Base-by-base conservation (phyloP, 2,329 filamentous ascomycete genomes). In the Juglanconis sp. region DNA sequence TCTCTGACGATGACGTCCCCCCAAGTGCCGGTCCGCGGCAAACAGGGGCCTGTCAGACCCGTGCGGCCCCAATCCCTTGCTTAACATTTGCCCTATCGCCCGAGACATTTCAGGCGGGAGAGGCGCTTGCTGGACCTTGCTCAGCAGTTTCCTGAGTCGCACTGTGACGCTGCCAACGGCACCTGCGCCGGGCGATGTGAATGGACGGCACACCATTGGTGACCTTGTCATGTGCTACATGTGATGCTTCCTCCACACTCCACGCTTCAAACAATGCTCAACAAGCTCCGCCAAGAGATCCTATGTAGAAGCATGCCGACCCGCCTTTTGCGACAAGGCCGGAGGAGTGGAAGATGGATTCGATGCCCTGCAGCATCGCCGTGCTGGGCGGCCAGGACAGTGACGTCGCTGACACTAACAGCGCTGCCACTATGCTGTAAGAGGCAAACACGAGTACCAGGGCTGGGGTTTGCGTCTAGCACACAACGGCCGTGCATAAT, bases 1-100 rank as follows among this genome's bases (percentile, higher is more conserved):
- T 47, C 17, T 30, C 11, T 31, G 31, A 31, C 13, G 31, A 60
- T 60, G 57, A 60, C 57, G 57, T 60, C 57, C 46, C 7, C 15
- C 15, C 24, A 31, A n/a, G 32, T 46, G 30, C 7, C 17, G 5
- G 40, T 34, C 24, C 32, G 51, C 51, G 36, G 13, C 34, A 24
- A 38, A 50, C 44, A 38, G 30, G 24, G 38, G 32, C 17, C 17
- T 24, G 35, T 49, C 15, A 42, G 11, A 17, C 34, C 17, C 24
- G 15, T 13, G 15, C 11, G 11, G 7, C 31, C 32, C 42, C 40
- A 9, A 49, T 15, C 46, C 54, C 47, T 50, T 38, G 36, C 17
- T 8, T 4, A 30, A 17, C 11, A 34, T 7, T 9, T 5, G 17
- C 11, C 36, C 46, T 36, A 32, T 48, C 15, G 15, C 42, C 53